Evolutionary conservation across 306 rosid genomes (phyloP), one percentile per base, ranked within the genome.

Genomic region (Cotoneaster glaucophyllus): DNA sequence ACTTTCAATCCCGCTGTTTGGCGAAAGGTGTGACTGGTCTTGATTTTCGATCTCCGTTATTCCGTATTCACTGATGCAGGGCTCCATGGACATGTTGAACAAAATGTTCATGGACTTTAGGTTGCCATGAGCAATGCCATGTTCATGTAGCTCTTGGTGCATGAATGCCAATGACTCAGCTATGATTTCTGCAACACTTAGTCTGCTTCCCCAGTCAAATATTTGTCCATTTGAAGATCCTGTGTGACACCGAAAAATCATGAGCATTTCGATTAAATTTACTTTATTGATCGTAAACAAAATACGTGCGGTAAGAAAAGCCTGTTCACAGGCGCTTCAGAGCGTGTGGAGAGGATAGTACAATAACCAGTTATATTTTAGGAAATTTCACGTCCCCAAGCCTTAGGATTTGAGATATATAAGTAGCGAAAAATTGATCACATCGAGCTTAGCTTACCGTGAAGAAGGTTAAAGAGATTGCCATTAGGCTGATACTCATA

Each of bases 21-120:
- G 70, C 28, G 84, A 64, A 52, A 53, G 45, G 21, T 34, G 32
- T 3, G 77, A 50, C 50, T 78, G 82, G 24, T 70, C 85, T 77
- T 83, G 84, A 70, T 78, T 84, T 67, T 90, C 91, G 4, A 75
- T 70, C 26, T 72, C 75, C 92, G 84, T 81, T 64, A 88, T 81
- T 25, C 96, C 97, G 25, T 92, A 92, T 71, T 92, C 96, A 58
- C 92, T 86, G 50, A 90, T 73, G 84, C 83, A 78, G 28, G 90
- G 86, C 70, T 92, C 82, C 87, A 86, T 88, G 4, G 86, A 79
- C 53, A 67, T 84, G 92, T 82, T 85, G 67, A 92, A 86, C 43
- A 92, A 66, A 77, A 92, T 88, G 87, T 92, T 90, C 44, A 81
- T 88, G 70, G 93, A 90, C 79, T 90, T 92, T 11, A 92, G 70